Base-by-base conservation (phyloP, 768 basidiomycete species). In the Xerocomellus intermedius region DNA sequence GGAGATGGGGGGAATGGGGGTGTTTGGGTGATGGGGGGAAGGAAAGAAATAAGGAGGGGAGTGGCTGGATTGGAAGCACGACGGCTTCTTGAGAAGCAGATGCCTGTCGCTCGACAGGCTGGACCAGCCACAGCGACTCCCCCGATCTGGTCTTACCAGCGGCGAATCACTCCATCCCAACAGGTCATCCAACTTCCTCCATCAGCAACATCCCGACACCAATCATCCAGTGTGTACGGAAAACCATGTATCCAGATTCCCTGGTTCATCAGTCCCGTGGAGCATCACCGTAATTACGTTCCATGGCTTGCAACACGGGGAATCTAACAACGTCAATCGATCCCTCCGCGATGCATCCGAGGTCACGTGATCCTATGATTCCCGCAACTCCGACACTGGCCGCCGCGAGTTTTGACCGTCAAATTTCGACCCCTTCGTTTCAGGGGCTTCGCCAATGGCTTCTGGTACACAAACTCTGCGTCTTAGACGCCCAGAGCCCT, bases 391-490 rank as follows among this genome's bases (percentile, higher is more conserved):
- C 4, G 3, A 8, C 17, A 37, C 17, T 9, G 26, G 9, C 28
- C 28, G 4, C 24, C 10, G n/a, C 3, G 28, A 32, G 12, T 24
- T 32, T 32, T 13, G 8, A 36, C 36, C 8, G 8, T 45, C 33
- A 22, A 41, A 22, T 28, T 38, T 46, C 37, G 10, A 41, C 33
- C 4, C 30, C 9, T n/a, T 39, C 45, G 8, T 13, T 38, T 44
- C 46, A 55, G 42, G 47, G 49, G 41, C 28, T 43, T 28, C n/a
- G 19, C 4, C 26, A 28, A 80, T 81, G 70, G 75, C 73, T 63
- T 67, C 73, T 71, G 81, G 79, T 64, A 64, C 62, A 42, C 82
- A 83, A 62, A 73, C 74, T 37, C 62, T 84, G 58, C 79, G 81
- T 39, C 72, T 84, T 42, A 78, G 82, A 50, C 77, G 78, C 42